phyloP scores from a whole-genome alignment of 768 basidiomycete genomes.

The Pholiota molesta region DNA sequence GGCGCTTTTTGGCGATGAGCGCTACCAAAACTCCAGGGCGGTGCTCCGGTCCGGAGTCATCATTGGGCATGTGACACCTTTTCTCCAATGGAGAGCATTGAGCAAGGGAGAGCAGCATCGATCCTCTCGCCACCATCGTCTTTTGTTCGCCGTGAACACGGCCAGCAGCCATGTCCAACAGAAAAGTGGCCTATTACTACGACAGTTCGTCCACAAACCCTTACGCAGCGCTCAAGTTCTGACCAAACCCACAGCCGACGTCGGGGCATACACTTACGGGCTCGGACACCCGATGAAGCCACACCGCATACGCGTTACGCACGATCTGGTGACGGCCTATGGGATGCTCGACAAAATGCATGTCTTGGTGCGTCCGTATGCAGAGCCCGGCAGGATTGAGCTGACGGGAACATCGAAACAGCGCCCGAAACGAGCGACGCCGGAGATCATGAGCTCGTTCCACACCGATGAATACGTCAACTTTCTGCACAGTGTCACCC shows the following conservation, averaged over 20 bases:
- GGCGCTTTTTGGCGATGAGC: too few relatives aligned
- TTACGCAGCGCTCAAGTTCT: background rate
- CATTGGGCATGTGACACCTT: too few relatives aligned
- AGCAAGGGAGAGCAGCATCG: too few relatives aligned
- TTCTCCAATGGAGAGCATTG: too few relatives aligned
- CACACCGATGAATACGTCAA: slow-evolving; percentile 99
- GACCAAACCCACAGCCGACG: slow-evolving; percentile 52
- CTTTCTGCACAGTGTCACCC: slow-evolving; percentile 85
- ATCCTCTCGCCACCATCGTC: too few relatives aligned
- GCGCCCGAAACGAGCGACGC: slow-evolving; percentile 71
- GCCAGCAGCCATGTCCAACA: slow-evolving; percentile 46
- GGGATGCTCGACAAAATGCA: slow-evolving; percentile 96
- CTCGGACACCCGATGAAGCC: slow-evolving; percentile 96
- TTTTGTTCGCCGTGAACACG: background rate
- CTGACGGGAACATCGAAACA: slow-evolving; percentile 27
- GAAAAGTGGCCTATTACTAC: slow-evolving; percentile 81
- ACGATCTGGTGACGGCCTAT: slow-evolving; percentile 89
- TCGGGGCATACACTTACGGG: slow-evolving; percentile 78
- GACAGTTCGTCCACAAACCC: slow-evolving; percentile 50
- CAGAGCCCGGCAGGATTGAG: background rate
- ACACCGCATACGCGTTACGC: slow-evolving; percentile 91
- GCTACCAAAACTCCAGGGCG: too few relatives aligned
- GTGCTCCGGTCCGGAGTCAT: too few relatives aligned
- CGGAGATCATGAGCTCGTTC: slow-evolving; percentile 86
- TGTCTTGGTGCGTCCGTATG: slow-evolving; percentile 63